Conservation (phyloP, 2,329 filamentous ascomycete genomes). For the Venturia oleaginea region DNA sequence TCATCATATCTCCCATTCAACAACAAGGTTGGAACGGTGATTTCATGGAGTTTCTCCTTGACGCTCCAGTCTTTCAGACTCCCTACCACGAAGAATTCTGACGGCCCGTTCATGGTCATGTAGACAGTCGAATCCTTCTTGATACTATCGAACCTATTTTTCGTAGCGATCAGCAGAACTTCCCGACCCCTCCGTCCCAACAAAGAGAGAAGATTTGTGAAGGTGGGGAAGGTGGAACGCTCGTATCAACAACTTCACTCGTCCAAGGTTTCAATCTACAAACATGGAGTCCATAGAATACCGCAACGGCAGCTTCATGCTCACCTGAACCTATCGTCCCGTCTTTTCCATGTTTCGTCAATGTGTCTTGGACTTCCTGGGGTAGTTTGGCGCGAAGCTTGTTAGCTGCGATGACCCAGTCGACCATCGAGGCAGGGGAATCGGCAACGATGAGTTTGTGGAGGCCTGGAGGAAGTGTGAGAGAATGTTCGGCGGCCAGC, state of each 20-base stretch:
- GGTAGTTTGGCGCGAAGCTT: constrained; percentile 22
- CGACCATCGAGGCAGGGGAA: constrained; percentile 22
- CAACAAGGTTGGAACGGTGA: constrained; percentile 31
- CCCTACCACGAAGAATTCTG: constrained; percentile 32
- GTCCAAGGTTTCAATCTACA: constrained; percentile 25
- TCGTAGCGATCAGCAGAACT: background rate
- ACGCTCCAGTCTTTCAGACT: constrained; percentile 33
- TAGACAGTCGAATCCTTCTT: constrained; percentile 28
- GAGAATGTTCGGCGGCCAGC: constrained; percentile 14
- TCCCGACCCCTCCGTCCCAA: background rate
- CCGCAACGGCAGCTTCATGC: constrained; percentile 24
- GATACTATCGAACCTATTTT: constrained; percentile 18
- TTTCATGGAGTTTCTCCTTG: constrained; percentile 26
- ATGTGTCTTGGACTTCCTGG: constrained; percentile 21
- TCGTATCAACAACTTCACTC: constrained; percentile 19
- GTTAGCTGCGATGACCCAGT: constrained; percentile 23
- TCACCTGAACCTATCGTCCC: constrained; percentile 23
- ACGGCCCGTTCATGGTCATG: constrained; percentile 31
- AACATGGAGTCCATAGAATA: constrained; percentile 23
- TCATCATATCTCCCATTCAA: constrained; percentile 37
- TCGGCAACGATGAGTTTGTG: constrained; percentile 18
- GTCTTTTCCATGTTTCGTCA: constrained; percentile 23
- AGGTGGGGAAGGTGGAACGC: background rate
- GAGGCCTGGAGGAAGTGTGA: constrained; percentile 10
- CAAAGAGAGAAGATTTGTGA: background rate